Evolutionary conservation across 2,329 filamentous ascomycete species (phyloP).

Genomic region (Hymenoscyphus scutula): DNA sequence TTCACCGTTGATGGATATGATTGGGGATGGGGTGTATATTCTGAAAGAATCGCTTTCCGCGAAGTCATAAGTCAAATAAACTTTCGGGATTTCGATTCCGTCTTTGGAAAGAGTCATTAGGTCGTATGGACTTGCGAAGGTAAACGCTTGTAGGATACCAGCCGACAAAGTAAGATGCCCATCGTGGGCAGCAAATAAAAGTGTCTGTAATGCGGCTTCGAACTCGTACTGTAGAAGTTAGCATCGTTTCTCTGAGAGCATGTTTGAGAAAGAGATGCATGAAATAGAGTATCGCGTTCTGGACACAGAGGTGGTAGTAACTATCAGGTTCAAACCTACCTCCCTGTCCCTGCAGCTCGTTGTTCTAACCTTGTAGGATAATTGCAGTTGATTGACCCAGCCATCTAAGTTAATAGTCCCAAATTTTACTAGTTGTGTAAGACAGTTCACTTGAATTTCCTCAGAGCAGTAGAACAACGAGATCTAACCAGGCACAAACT

Average conservation of each 20-base stretch:
- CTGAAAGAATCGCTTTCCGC: constrained; percentile 29
- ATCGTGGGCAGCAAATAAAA: constrained; percentile 52
- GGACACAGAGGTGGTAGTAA: too few relatives aligned
- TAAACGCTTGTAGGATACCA: constrained; percentile 50
- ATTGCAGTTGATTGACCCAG: too few relatives aligned
- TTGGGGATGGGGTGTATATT: constrained; percentile 40
- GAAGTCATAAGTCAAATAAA: constrained; percentile 32
- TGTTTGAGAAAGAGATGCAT: too few relatives aligned
- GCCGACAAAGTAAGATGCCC: constrained; percentile 57
- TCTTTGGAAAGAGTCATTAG: constrained; percentile 60
- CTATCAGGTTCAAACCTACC: constrained; percentile 23
- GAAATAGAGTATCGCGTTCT: too few relatives aligned
- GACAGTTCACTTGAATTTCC: too few relatives aligned
- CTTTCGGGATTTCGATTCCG: constrained; percentile 42
- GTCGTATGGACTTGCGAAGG: constrained; percentile 45
- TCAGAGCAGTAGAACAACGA: too few relatives aligned
- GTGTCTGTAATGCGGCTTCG: constrained; percentile 53
- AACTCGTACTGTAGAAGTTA: constrained; percentile 47
- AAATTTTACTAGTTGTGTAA: too few relatives aligned
- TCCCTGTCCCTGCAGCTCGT: constrained; percentile 26
- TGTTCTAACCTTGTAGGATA: too few relatives aligned
- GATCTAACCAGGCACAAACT: too few relatives aligned
- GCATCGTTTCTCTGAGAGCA: too few relatives aligned
- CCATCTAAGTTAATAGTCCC: too few relatives aligned
- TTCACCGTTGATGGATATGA: constrained; percentile 53